These are phyloP conservation scores for Delitschia confertaspora DNA, from an alignment of 495 filamentous ascomycete species.

Conservation along the genomic window DNA sequence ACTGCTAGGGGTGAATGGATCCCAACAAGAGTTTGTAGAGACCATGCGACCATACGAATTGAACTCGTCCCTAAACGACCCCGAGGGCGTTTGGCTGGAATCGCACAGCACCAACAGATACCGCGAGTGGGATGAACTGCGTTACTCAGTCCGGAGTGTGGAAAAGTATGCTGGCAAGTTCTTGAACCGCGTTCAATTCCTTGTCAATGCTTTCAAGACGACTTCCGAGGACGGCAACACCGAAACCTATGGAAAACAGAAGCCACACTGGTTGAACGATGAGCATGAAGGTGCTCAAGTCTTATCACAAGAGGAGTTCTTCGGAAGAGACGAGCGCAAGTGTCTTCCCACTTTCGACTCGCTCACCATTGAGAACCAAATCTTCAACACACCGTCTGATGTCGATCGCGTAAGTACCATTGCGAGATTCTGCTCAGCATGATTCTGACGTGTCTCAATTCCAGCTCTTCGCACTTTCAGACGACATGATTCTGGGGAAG, in stretches of 20 bases:
- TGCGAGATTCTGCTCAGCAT: neutral
- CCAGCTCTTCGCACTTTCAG: conserved; percentile 38
- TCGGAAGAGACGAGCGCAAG: conserved; percentile 33
- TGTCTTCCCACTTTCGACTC: conserved; percentile 42
- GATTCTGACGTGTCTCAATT: conserved; percentile 25
- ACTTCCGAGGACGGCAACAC: neutral
- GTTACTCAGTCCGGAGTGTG: conserved; percentile 39
- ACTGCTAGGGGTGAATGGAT: conserved; percentile 35
- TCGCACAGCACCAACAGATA: conserved; percentile 38
- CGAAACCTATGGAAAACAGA: conserved; percentile 29
- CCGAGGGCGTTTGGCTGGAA: conserved; percentile 36
- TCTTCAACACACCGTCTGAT: conserved; percentile 30
- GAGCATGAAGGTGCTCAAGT: conserved; percentile 34
- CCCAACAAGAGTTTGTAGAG: conserved; percentile 33
- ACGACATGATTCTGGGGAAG: conserved; percentile 40
- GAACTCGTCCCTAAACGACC: conserved; percentile 37
- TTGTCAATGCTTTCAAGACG: conserved; percentile 37
- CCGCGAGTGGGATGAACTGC: conserved; percentile 40
- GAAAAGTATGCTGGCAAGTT: conserved; percentile 36
- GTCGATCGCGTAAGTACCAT: conserved; percentile 16
- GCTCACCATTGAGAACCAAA: conserved; percentile 39
- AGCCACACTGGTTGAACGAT: conserved; percentile 34
- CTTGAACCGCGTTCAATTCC: conserved; percentile 38
- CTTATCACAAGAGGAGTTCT: conserved; percentile 39
- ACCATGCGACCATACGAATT: conserved; percentile 35